Evolutionary conservation across 192 early-diverging fungal species (phyloP), one percentile per base, ranked within the genome.

Genomic region (Phycomyces nitens): DNA sequence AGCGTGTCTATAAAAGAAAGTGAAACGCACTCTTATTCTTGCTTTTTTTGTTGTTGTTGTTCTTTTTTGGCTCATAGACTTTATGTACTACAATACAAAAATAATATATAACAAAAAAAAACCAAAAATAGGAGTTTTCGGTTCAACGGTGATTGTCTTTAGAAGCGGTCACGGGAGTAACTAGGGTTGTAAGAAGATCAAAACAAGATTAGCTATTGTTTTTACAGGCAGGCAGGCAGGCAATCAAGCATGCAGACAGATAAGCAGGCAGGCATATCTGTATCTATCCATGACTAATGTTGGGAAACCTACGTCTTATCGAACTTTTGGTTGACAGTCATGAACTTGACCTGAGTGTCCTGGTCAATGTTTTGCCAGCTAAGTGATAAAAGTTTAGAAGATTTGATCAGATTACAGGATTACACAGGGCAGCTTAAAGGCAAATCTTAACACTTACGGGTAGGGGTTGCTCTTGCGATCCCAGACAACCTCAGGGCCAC

Each of bases 401-500:
- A 34, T 34, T 34, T 34, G 29, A 34, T 34, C 29, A 34, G 29
- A 34, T 34, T 34, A 34, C 29, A 34, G 29, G 7, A 34, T 34
- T 2, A 34, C 29, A 34, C 29, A 34, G 7, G n/a, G n/a, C n/a
- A n/a, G n/a, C n/a, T 34, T 34, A 34, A 34, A 34, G 3, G 7
- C 29, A 34, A 34, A 34, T 34, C 29, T 34, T 34, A 34, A 34
- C 29, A 71, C 65, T 67, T 71, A 75, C 73, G 68, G 75, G 65
- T 65, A 69, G 58, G 72, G 72, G 64, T 74, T 74, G 47, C 55
- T 65, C 51, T 53, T 69, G 53, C 69, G 65, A 56, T 82, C 83
- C 83, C 83, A 84, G 62, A 80, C 76, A 66, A 82, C 80, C 59
- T 84, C 82, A 70, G 82, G 80, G 43, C 80, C 80, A 62, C 67